Percentiles rank a stretch among this genome's conserved stretches.
Evolutionary conservation across 2,329 filamentous ascomycete genomes (phyloP).

Genomic region (Grosmannia huntii): DNA sequence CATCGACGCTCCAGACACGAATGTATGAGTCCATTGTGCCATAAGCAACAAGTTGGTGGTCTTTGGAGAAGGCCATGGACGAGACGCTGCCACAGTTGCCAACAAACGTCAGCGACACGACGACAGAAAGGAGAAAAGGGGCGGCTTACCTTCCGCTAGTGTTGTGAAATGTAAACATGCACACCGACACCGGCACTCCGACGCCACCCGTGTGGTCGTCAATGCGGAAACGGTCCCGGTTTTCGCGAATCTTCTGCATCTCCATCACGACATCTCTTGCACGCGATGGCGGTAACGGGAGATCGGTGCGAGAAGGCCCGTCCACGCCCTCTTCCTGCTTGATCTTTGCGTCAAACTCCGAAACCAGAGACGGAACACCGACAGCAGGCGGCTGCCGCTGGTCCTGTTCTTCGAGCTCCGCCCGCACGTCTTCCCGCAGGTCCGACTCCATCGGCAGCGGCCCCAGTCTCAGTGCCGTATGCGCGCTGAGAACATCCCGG

Average conservation of each 20-base stretch:
- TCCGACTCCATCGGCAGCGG: conserved; percentile 74
- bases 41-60: conserved; percentile 73
- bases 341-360: conserved; percentile 76
- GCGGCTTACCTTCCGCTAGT: conserved; percentile 69
- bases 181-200: conserved; percentile 72
- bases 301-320: conserved; percentile 60
- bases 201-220: conserved; percentile 73
- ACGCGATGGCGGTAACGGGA: conserved; percentile 78
- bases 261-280: conserved; percentile 88
- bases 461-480: conserved; percentile 57
- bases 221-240: conserved; percentile 82
- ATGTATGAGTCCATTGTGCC: conserved; percentile 94
- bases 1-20: conserved; percentile 83
- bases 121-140: background rate
- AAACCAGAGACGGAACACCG: conserved; percentile 62
- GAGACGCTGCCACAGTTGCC: conserved; percentile 48
- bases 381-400: conserved; percentile 56
- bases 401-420: conserved; percentile 79
- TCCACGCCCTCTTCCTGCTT: conserved; percentile 87
- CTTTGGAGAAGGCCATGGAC: conserved; percentile 92
- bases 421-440: conserved; percentile 71
- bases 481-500: conserved; percentile 44
- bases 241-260: conserved; percentile 85
- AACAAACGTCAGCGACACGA: conserved; percentile 9
- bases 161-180: conserved; percentile 99